Percentiles rank a stretch among this genome's conserved stretches.
Conservation (phyloP, 441 rosid genomes). For the Populus hybrid region DNA sequence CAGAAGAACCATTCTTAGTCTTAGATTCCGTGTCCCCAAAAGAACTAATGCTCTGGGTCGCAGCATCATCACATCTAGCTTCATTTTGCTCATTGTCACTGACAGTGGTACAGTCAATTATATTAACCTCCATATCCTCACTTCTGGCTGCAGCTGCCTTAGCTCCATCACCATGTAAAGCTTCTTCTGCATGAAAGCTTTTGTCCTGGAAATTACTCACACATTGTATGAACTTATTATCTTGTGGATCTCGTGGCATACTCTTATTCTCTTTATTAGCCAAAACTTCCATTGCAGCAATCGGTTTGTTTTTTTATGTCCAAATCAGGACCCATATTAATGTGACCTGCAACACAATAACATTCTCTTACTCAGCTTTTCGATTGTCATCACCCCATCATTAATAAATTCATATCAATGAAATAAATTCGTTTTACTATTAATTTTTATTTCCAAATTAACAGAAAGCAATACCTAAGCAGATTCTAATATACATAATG, state of each 20-base stretch:
- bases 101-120: conserved; percentile 33
- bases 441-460: too few species aligned
- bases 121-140: conserved; percentile 49
- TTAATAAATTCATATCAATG: too few species aligned
- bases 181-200: conserved; percentile 11
- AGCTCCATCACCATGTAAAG: conserved; percentile 10
- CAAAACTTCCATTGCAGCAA: conserved; percentile 24
- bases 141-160: conserved; percentile 7
- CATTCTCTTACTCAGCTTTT: not conserved
- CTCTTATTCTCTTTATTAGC: conserved; percentile 24
- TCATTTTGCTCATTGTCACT: conserved; percentile 14
- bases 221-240: conserved; percentile 36
- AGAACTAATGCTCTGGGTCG: conserved; percentile 71
- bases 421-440: too few species aligned
- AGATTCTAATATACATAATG: not conserved
- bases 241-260: conserved; percentile 16
- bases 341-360: not conserved
- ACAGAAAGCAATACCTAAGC: not conserved
- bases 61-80: conserved; percentile 32
- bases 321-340: conserved; percentile 40
- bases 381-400: not conserved
- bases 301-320: conserved; percentile 21
- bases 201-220: conserved; percentile 39
- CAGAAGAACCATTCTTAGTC: conserved; percentile 29
- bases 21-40: conserved; percentile 59